Evolutionary conservation across 2,329 filamentous ascomycete species (phyloP), one percentile per base, ranked within the genome.

Genomic region (Aspergillus felis): DNA sequence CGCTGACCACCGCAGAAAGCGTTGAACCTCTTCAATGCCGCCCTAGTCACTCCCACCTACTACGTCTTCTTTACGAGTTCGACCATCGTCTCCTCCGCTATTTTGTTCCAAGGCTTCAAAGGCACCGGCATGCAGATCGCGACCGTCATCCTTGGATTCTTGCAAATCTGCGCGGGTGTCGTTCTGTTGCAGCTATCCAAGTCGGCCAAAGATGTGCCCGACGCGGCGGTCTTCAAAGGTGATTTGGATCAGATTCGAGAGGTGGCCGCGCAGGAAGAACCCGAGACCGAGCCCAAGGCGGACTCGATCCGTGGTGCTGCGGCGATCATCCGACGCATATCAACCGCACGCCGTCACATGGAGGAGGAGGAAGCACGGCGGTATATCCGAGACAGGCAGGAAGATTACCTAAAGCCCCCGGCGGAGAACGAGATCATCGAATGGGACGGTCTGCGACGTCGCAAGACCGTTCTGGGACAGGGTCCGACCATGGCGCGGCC

Each of bases 11-110:
- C 59, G 57, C 76, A 97, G 92, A 99, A 99, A 97, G 94, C 94
- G 5, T 82, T 97, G 56, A 97, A 99, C 70, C 77, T 99, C 51
- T 97, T 93, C 81, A 97, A 99, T 69, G 94, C 94, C 41, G 93
- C 94, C 7, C 84, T 99, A 63, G 94, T 99, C 58, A 99, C 94
- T 0, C 94, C 94, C 0, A 99, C 94, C 2, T 99, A 99, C 78
- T 99, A 99, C 74, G 94, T 99, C 64, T 93, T 95, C 79, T 99
- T 99, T 73, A 99, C 94, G 42, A 96, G 88, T 66, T 89, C 92
- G 4, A 97, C 94, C 22, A 97, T 99, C 64, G 85, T 97, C 65
- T 95, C 92, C 5, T 97, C 93, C 0, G 90, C 92, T 3, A 87
- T 99, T 50, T 80, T 99, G 2, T 97, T 97, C 76, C 88, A 87